Percentiles rank a stretch among this genome's conserved stretches.
These are phyloP conservation scores for Protomyces macrosporus DNA, from an alignment of 1,139 yeast genomes.

Conservation along the genomic window DNA sequence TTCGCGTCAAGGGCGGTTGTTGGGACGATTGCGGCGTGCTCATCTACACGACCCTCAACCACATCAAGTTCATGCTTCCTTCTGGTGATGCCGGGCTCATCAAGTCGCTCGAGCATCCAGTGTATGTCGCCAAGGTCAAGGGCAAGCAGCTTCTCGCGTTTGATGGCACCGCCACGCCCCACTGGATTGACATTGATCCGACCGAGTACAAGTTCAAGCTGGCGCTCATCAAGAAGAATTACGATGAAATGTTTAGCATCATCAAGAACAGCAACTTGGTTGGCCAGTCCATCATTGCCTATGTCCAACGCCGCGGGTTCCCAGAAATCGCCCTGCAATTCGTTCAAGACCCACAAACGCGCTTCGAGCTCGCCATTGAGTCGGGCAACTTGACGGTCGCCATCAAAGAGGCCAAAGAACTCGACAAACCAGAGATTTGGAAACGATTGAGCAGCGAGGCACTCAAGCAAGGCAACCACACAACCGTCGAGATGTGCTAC, in stretches of 20 bases:
- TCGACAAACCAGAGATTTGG: conserved; percentile 70
- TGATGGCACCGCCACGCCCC: conserved; percentile 80
- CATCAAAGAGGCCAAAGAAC: conserved; percentile 75
- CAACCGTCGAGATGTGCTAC: conserved; percentile 77
- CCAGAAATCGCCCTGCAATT: conserved; percentile 93
- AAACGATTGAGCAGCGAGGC: conserved; percentile 81
- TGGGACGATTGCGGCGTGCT: conserved; percentile 95
- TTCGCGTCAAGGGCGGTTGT: conserved; percentile 92
- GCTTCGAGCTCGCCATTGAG: conserved; percentile 92
- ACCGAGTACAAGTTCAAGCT: conserved; percentile 95
- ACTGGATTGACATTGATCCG: conserved; percentile 76
- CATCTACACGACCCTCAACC: conserved; percentile 89
- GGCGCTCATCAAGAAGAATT: conserved; percentile 83
- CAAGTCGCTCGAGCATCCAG: conserved; percentile 85
- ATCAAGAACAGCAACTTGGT: conserved; percentile 86
- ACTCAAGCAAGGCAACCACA: conserved; percentile 78
- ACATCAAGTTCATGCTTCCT: conserved; percentile 83
- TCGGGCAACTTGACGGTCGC: conserved; percentile 87
- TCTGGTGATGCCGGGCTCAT: conserved; percentile 95
- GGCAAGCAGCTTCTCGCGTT: conserved; percentile 73
- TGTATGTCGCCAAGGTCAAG: conserved; percentile 69
- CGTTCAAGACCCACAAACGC: conserved; percentile 91
- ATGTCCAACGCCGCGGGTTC: conserved; percentile 89
- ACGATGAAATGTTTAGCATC: conserved; percentile 83
- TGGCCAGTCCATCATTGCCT: conserved; percentile 94